These are phyloP conservation scores for Lachnellula hyalina DNA, from an alignment of 2,329 filamentous ascomycete species.

Conservation along the genomic window DNA sequence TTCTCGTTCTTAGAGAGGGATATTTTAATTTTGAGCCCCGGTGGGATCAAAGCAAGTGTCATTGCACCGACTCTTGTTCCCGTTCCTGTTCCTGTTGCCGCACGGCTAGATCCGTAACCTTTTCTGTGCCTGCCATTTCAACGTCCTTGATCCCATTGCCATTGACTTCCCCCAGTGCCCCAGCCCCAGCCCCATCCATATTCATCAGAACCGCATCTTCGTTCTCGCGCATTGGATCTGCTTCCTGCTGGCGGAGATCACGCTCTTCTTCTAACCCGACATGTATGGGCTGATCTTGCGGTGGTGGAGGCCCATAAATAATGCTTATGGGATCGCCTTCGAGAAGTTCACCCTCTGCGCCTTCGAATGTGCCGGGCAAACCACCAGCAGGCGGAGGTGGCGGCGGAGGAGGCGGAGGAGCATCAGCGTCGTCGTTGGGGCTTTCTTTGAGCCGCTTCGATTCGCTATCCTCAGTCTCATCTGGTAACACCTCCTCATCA, in stretches of 20 bases:
- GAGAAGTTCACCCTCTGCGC: constrained; percentile 2
- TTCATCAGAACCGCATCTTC: constrained; percentile 28
- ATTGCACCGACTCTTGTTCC: neutral
- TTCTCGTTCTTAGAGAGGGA: neutral
- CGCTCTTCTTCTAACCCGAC: constrained; percentile 19
- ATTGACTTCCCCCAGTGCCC: neutral
- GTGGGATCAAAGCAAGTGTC: neutral
- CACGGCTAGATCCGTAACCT: neutral
- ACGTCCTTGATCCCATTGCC: neutral
- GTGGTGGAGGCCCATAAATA: neutral
- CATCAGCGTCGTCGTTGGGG: neutral
- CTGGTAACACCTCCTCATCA: constrained; percentile 22
- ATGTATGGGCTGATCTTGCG: neutral
- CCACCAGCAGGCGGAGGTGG: constrained; percentile 23
- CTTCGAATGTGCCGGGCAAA: neutral
- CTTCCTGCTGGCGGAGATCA: constrained; percentile 23
- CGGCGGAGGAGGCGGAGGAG: constrained; percentile 27
- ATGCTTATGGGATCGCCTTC: neutral
- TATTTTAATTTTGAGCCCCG: neutral
- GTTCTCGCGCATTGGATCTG: constrained; percentile 29
- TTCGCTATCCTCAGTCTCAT: constrained; percentile 14
- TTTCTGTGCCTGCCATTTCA: neutral
- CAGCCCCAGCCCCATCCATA: constrained; percentile 9
- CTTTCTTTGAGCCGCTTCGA: no score
- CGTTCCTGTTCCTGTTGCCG: no score